Evolutionary conservation across 2,329 filamentous ascomycete genomes (phyloP), one percentile per base, ranked within the genome.

Genomic region (Penicillium sp.): DNA sequence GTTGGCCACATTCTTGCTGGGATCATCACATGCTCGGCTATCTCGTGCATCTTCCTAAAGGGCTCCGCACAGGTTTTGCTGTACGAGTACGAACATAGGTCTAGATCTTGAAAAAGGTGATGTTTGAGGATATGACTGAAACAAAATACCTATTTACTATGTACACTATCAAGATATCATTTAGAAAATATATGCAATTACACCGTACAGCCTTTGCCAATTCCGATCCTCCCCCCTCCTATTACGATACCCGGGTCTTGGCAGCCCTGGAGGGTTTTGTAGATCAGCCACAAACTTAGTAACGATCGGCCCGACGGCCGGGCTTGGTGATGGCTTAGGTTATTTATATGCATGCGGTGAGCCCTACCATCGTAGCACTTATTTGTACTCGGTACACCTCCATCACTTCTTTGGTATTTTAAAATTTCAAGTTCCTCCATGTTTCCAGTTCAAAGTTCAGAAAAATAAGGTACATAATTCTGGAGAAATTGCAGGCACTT

Each of bases 11-110:
- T 38, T 44, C 41, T 48, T 33, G 13, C 39, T 56, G 34, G 38
- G 39, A 45, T 57, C 58, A 68, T 69, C 64, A 69, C 66, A 68
- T 69, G 65, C 64, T 68, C 66, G 61, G 65, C 60, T 64, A 64
- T 63, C 59, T 60, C 47, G 49, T 59, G 50, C 56, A 46, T 57
- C 53, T 60, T 54, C n/a, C 15, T 57, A 23, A 48, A 59, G 58
- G 58, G 57, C 57, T 59, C 55, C 58, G 61, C 57, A 58, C 39
- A 50, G 50, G 45, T 40, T 9, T 25, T 43, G 8, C 19, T 15
- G 13, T 41, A 23, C 16, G 23, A 44, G 41, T 29, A 44, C 23
- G 23, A 44, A 16, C 7, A 44, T 21, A 25, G 23, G 27, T 27
- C 39, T 49, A 40, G 38, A 38, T 50, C 45, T 16, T 8, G 10